Percentiles rank a stretch among this genome's conserved stretches.
Conservation (phyloP, 768 basidiomycete species). For the Tricholoma furcatifolium region DNA sequence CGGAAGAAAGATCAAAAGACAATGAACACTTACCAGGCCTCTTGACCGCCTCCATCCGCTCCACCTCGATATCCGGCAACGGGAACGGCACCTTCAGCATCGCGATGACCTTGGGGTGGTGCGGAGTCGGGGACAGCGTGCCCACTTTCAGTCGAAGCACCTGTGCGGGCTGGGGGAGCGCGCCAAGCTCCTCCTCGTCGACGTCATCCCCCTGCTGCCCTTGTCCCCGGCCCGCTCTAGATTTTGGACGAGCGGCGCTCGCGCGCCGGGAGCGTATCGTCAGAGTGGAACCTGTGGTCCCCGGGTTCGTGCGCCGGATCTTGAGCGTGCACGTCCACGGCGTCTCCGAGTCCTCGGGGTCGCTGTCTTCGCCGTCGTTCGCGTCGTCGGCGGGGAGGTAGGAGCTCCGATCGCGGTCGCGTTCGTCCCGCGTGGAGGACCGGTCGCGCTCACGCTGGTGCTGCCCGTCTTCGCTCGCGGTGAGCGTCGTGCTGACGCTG, state of each 20-base stretch:
- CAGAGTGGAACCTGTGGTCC: slow-evolving; percentile 12
- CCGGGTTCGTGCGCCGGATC: slow-evolving; percentile 40
- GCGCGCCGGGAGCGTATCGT: slow-evolving; percentile 14
- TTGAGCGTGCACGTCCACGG: slow-evolving; percentile 92
- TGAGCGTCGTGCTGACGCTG: slow-evolving; percentile 32
- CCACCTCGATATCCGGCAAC: slow-evolving; percentile 78
- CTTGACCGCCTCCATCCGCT: slow-evolving; percentile 51
- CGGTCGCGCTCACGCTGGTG: no score
- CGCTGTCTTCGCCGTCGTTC: slow-evolving; percentile 77
- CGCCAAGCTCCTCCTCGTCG: slow-evolving; percentile 10
- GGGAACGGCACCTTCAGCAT: slow-evolving; percentile 91
- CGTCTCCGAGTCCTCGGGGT: slow-evolving; percentile 95
- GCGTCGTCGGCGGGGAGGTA: neutral
- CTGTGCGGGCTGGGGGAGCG: slow-evolving; percentile 23
- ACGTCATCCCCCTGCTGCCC: slow-evolving; percentile 7
- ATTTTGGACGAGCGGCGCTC: neutral
- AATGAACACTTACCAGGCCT: slow-evolving; percentile 39
- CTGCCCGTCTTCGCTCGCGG: slow-evolving; percentile 22
- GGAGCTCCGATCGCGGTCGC: slow-evolving; percentile 4
- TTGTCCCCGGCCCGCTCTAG: no score
- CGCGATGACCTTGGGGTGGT: slow-evolving; percentile 93
- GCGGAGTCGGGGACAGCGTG: slow-evolving; percentile 87
- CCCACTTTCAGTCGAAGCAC: slow-evolving; percentile 66
- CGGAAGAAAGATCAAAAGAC: neutral
- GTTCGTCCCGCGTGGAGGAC: slow-evolving; percentile 6